A percentile compares a stretch with the other conserved stretches of the same genome.
Evolutionary conservation across 2,329 filamentous ascomycete species (phyloP).

Genomic region (Sporothrix humicola): DNA sequence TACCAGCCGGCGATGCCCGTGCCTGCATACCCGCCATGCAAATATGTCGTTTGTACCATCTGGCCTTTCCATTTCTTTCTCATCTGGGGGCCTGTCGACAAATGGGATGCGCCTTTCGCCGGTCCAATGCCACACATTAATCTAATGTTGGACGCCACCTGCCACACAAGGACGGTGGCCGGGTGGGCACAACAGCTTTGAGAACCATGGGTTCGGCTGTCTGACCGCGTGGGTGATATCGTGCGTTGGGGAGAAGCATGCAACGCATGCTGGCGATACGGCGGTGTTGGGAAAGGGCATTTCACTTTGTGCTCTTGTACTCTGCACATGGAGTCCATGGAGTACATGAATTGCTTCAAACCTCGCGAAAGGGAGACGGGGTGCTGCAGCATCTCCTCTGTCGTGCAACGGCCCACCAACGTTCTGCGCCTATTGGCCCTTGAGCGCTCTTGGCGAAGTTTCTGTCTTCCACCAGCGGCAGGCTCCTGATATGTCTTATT

Average conservation of each 20-base stretch:
- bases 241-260: constrained; percentile 26
- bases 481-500: constrained; percentile 20
- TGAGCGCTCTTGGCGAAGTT: not conserved
- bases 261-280: constrained; percentile 23
- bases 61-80: not conserved
- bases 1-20: constrained; percentile 20
- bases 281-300: constrained; percentile 17
- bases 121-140: constrained; percentile 5
- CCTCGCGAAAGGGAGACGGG: constrained; percentile 13
- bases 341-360: constrained; percentile 5
- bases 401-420: constrained; percentile 7
- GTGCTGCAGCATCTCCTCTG: constrained; percentile 12
- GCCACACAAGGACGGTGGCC: constrained; percentile 13
- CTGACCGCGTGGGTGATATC: constrained; percentile 17
- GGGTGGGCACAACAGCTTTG: not conserved
- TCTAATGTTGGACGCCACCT: not conserved
- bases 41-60: constrained; percentile 15
- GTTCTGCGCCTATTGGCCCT: constrained; percentile 23
- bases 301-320: not conserved
- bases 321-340: not conserved
- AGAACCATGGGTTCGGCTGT: constrained; percentile 23
- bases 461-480: constrained; percentile 8
- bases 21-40: not conserved
- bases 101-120: constrained; percentile 12
- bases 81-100: not conserved